phyloP scores from a whole-genome alignment of 1,284 basidiomycete species.

The Apiotrichum porosum region DNA sequence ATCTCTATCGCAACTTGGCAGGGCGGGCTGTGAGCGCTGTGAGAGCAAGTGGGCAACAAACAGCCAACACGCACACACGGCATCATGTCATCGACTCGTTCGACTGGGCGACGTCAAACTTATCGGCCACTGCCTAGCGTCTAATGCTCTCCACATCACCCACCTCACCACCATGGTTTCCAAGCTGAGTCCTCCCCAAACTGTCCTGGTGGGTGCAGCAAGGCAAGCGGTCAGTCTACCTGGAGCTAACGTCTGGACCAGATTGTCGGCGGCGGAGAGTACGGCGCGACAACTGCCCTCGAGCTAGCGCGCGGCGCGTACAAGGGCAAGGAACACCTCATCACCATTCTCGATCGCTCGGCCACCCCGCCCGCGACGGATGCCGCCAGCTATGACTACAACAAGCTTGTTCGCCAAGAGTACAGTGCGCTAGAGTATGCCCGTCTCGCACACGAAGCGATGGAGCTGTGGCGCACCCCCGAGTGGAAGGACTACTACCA shows the following conservation, averaged over 20 bases:
- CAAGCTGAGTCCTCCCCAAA: no score
- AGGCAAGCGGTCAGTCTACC: no score
- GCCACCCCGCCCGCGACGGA: constrained; percentile 13
- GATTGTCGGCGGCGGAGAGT: constrained; percentile 21
- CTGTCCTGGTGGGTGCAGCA: no score
- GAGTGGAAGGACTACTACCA: constrained; percentile 69
- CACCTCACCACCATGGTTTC: no score
- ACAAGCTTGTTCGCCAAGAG: constrained; percentile 36
- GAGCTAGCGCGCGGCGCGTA: constrained; percentile 12
- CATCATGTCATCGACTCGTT: no score
- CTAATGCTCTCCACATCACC: no score
- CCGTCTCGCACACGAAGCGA: constrained; percentile 21
- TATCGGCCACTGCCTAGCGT: no score
- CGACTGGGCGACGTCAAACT: no score
- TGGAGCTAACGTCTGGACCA: background rate
- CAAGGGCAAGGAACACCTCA: constrained; percentile 10
- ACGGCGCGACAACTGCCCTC: constrained; percentile 16
- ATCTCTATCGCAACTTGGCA: no score
- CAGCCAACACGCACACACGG: no score
- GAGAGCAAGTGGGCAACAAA: no score
- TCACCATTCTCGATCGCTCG: constrained; percentile 18
- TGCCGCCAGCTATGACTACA: constrained; percentile 25
- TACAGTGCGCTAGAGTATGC: constrained; percentile 22
- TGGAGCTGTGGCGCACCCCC: constrained; percentile 27
- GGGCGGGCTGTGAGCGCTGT: no score